phyloP scores from a whole-genome alignment of 2,329 filamentous ascomycete species.

The Fusarium ramigenum region DNA sequence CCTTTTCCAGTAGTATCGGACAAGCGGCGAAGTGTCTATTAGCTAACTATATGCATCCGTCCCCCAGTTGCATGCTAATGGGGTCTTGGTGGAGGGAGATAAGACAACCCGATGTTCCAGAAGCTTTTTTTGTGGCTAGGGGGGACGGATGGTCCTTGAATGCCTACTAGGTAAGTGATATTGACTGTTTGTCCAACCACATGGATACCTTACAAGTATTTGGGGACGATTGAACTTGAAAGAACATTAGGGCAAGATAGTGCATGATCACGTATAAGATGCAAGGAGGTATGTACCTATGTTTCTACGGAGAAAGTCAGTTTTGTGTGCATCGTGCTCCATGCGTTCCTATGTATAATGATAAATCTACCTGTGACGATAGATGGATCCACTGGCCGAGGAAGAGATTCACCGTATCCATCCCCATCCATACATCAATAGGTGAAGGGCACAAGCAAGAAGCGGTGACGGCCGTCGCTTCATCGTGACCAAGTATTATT shows the following conservation, averaged over 20 bases:
- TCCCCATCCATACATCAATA: background rate
- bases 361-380: slow-evolving; percentile 3
- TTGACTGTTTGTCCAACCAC: background rate
- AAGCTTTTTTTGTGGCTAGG: slow-evolving; percentile 30
- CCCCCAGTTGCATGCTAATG: background rate
- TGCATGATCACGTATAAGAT: background rate
- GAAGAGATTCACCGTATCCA: slow-evolving; percentile 20
- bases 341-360: background rate
- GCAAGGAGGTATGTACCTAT: background rate
- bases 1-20: slow-evolving; percentile 3
- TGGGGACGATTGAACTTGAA: background rate
- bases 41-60: background rate
- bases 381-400: slow-evolving; percentile 8
- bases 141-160: background rate
- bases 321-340: background rate
- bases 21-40: slow-evolving; percentile 10
- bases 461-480: slow-evolving; percentile 31
- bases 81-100: slow-evolving; percentile 31
- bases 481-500: slow-evolving; percentile 7
- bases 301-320: background rate
- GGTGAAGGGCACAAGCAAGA: slow-evolving; percentile 17
- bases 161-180: background rate
- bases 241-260: background rate
- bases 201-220: background rate
- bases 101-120: slow-evolving; percentile 40